A percentile compares a stretch with the other conserved stretches of the same genome.
These are phyloP conservation scores for Alternaria alternata DNA, from an alignment of 2,329 filamentous ascomycete species.

Conservation along the genomic window DNA sequence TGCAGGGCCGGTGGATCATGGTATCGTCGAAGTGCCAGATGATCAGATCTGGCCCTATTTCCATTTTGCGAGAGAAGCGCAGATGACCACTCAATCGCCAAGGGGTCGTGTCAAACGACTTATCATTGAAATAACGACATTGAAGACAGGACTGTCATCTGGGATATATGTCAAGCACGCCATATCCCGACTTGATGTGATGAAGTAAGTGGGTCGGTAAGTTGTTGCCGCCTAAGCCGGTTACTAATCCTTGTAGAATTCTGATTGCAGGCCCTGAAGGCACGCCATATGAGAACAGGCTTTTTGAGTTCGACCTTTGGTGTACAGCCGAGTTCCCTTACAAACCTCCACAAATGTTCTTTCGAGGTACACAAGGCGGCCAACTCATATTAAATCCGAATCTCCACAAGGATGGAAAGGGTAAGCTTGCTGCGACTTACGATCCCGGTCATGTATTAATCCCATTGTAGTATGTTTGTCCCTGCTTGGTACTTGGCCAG, in stretches of 20 bases:
- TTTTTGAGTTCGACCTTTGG: slow-evolving; percentile 63
- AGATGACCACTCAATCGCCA: slow-evolving; percentile 11
- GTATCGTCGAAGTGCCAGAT: slow-evolving; percentile 48
- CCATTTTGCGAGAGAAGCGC: not conserved
- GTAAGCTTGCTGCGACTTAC: slow-evolving; percentile 35
- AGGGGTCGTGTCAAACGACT: slow-evolving; percentile 56
- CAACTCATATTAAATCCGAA: slow-evolving; percentile 23
- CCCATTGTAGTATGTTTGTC: not conserved
- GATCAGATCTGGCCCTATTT: not conserved
- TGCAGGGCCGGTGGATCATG: not conserved
- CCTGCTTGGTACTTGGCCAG: slow-evolving; percentile 47
- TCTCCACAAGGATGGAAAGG: slow-evolving; percentile 57
- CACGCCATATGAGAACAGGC: slow-evolving; percentile 62
- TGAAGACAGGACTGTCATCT: slow-evolving; percentile 57
- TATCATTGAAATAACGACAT: slow-evolving; percentile 52
- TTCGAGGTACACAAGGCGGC: not conserved
- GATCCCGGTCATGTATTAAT: not conserved
- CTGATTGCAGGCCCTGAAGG: slow-evolving; percentile 57
- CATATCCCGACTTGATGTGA: slow-evolving; percentile 55
- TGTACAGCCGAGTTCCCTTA: slow-evolving; percentile 54
- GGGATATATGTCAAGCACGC: slow-evolving; percentile 61
- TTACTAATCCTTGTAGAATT: not conserved
- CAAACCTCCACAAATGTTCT: slow-evolving; percentile 45
- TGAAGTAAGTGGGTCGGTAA: slow-evolving; percentile 47
- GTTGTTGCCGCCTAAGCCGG: not conserved